phyloP scores from a whole-genome alignment of 305 asterid species.

The Fraxinus albicans region DNA sequence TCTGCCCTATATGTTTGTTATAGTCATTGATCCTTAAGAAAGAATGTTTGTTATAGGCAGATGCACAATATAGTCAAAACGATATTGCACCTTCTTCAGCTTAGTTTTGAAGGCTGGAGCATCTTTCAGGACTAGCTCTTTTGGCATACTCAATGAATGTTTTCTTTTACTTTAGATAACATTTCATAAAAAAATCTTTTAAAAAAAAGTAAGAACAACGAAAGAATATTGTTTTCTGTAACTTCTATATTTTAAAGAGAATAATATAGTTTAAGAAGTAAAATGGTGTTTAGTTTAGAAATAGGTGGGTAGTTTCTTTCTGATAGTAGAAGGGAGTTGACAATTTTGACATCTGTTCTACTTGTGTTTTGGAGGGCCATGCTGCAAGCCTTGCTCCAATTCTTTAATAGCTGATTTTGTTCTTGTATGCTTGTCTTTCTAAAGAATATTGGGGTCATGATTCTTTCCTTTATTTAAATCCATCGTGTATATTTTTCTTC shows the following conservation, averaged over 20 bases:
- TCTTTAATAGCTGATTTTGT: conserved; percentile 5
- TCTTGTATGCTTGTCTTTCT: conserved; percentile 11
- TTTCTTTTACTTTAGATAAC: background rate
- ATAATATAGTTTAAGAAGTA: background rate
- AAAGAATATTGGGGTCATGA: background rate
- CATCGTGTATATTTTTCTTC: background rate
- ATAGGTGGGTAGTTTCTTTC: background rate
- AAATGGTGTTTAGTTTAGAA: background rate
- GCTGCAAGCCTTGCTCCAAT: background rate
- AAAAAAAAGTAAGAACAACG: background rate
- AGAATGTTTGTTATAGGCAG: conserved; percentile 22
- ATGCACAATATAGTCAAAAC: conserved; percentile 20
- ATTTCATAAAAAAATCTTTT: background rate
- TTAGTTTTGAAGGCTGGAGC: background rate
- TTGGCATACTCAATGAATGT: background rate
- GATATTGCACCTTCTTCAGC: conserved; percentile 3
- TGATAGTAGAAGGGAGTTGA: background rate
- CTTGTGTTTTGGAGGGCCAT: background rate
- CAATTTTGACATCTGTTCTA: background rate
- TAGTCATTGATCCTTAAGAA: conserved; percentile 29
- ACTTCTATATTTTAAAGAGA: background rate
- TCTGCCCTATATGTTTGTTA: conserved; percentile 47
- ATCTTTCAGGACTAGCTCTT: background rate
- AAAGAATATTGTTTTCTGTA: background rate
- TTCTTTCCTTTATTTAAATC: conserved; percentile 1